Conservation (phyloP, 2,329 filamentous ascomycete species). For the Tolypocladium inflatum region DNA sequence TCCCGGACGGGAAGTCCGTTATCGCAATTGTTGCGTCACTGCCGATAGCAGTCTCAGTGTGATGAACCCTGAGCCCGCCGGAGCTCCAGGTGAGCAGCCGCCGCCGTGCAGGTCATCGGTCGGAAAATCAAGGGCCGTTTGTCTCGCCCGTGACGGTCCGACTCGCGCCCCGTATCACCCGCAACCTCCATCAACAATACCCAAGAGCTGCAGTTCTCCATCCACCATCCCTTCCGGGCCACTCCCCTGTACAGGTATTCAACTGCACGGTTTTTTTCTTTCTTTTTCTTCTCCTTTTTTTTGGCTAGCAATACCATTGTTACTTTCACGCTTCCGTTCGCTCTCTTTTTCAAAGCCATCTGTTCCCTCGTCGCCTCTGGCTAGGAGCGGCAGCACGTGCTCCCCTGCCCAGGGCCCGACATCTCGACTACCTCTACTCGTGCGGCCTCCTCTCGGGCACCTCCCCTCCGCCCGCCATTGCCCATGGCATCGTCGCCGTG, state of each 20-base stretch:
- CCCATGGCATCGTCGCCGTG: constrained; percentile 62
- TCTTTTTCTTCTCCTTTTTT: background rate
- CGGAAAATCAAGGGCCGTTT: background rate
- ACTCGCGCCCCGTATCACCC: background rate
- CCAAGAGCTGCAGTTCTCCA: background rate
- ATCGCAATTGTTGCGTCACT: background rate
- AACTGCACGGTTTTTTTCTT: background rate
- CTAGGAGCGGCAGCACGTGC: background rate
- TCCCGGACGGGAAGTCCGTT: background rate
- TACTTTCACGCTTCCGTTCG: background rate
- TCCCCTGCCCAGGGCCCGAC: background rate
- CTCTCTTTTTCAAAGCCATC: background rate
- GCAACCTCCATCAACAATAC: background rate
- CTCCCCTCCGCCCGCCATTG: background rate
- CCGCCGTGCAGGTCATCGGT: background rate
- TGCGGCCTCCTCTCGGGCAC: background rate
- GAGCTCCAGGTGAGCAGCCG: background rate
- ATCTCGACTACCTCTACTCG: background rate
- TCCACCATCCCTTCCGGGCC: background rate
- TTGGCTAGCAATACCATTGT: background rate
- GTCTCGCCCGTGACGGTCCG: constrained; percentile 1
- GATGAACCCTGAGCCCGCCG: background rate
- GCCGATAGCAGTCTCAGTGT: background rate
- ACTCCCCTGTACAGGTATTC: background rate
- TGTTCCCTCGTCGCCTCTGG: background rate